These are phyloP conservation scores for Exophiala lecanii-corni DNA, from an alignment of 2,329 filamentous ascomycete genomes.

Conservation along the genomic window DNA sequence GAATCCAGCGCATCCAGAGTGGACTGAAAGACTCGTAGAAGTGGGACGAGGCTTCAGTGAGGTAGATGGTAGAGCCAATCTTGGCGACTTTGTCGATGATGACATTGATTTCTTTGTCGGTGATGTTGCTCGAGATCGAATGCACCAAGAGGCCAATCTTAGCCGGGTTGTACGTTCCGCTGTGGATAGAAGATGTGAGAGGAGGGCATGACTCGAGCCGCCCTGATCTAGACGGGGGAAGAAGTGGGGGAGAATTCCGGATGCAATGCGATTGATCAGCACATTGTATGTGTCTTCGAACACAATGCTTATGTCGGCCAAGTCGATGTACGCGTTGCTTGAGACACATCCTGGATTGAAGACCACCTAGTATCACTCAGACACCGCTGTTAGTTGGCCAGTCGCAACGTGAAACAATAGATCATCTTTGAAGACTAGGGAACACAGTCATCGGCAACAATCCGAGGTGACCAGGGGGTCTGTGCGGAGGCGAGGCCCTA, in stretches of 20 bases:
- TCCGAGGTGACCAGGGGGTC: no score
- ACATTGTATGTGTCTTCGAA: constrained; percentile 42
- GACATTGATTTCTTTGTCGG: constrained; percentile 29
- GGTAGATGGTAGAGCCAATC: constrained; percentile 37
- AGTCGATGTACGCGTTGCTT: constrained; percentile 36
- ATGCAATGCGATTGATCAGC: constrained; percentile 27
- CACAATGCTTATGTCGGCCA: constrained; percentile 43
- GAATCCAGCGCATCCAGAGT: constrained; percentile 33
- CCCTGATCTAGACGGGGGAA: not conserved
- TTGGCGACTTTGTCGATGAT: constrained; percentile 34
- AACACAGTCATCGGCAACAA: no score
- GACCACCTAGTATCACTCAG: constrained; percentile 37
- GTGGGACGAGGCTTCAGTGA: constrained; percentile 36
- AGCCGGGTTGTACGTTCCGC: not conserved
- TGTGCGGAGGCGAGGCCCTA: no score
- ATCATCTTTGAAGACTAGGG: no score
- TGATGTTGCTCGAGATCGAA: constrained; percentile 33
- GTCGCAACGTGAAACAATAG: no score
- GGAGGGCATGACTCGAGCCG: no score
- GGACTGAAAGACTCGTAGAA: constrained; percentile 39
- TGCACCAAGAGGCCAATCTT: constrained; percentile 32
- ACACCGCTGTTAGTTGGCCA: no score
- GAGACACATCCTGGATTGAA: constrained; percentile 45
- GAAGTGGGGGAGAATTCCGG: not conserved
- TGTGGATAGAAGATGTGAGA: no score